Percentiles rank a stretch among this genome's conserved stretches.
Conservation (phyloP, 2,329 filamentous ascomycete genomes). For the Colletotrichum graminicola region DNA sequence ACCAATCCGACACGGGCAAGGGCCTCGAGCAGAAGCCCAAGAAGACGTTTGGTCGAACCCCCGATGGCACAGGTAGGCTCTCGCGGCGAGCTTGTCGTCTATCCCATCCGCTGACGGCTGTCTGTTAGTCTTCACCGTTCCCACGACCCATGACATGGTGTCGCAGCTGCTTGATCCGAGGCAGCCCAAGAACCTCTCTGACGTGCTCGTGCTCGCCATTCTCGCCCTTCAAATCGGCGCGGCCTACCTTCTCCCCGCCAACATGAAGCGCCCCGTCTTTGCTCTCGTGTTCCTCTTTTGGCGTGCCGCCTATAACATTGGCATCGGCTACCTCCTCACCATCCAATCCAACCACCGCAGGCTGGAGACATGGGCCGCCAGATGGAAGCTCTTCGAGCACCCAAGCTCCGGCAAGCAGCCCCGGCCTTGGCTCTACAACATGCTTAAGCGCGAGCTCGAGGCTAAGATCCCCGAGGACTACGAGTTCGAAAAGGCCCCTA, state of each 20-base stretch:
- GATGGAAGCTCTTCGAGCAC: conserved; percentile 87
- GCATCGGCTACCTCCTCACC: conserved; percentile 90
- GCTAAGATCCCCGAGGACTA: conserved; percentile 96
- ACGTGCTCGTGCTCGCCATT: conserved; percentile 82
- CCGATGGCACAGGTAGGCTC: conserved; percentile 87
- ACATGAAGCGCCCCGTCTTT: conserved; percentile 80
- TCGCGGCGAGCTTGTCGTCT: conserved; percentile 1
- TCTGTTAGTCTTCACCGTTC: conserved; percentile 89
- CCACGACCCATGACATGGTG: conserved; percentile 98
- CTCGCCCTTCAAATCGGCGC: conserved; percentile 80
- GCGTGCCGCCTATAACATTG: conserved; percentile 91
- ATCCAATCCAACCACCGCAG: conserved; percentile 91
- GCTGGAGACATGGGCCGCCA: conserved; percentile 88
- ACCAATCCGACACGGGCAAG: conserved; percentile 13
- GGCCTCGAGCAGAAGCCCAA: conserved; percentile 55
- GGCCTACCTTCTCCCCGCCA: conserved; percentile 78
- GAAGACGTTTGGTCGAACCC: conserved; percentile 92
- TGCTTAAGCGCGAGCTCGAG: conserved; percentile 91
- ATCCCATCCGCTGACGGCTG: conserved; percentile 10
- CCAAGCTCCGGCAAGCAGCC: conserved; percentile 85
- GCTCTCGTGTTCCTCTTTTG: conserved; percentile 90
- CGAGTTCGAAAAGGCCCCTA: conserved; percentile 88
- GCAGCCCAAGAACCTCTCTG: conserved; percentile 94
- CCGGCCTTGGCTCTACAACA: conserved; percentile 82
- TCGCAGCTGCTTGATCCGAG: conserved; percentile 94